Evolutionary conservation across 495 filamentous ascomycete species (phyloP), one percentile per base, ranked within the genome.

Genomic region (Podospora pseudocomata): DNA sequence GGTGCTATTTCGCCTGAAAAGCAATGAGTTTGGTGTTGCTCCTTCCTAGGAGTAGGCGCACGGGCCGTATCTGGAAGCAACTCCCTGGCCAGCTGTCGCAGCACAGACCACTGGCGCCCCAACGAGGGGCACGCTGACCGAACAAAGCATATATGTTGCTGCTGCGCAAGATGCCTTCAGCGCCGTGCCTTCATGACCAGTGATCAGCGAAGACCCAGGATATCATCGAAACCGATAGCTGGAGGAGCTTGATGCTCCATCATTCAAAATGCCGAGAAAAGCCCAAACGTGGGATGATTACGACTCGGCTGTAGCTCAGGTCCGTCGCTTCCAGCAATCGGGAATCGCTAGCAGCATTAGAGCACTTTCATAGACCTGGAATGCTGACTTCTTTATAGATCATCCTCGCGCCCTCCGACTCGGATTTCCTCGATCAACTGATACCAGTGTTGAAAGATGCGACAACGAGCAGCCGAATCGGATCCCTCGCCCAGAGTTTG

Each of bases 391-490:
- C 19, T 18, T 60, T 5, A n/a, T 66, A 98, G 92, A 93, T 97
- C 72, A 91, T 97, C 66, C 89, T 96, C 72, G 91, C 93, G 16
- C 89, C 94, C 23, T 94, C 92, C 5, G 96, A 98, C 68, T 86
- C 88, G 66, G 95, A 99, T 69, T 97, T 97, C 73, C 88, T 98
- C 65, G 94, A 97, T 74, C 95, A 97, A 76, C 81, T 98, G 64
- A 94, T 98, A 23, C 92, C 93, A 16, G 92, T 93, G 0, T 90
- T 99, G 59, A 92, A 91, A 81, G 93, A 97, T 84, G 92, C 92
- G 70, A 90, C 91, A 60, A 82, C 87, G 61, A 89, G 90, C n/a
- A 87, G 89, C 64, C 87, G 91, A 60, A 89, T 91, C 6, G 82
- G 84, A 23, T 86, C 89, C 64, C 89, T 99, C 58, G 82, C 93